Evolutionary conservation across 106 monocot genomes (phyloP), one percentile per base, ranked within the genome.

Genomic region (Phalaenopsis aphrodite): DNA sequence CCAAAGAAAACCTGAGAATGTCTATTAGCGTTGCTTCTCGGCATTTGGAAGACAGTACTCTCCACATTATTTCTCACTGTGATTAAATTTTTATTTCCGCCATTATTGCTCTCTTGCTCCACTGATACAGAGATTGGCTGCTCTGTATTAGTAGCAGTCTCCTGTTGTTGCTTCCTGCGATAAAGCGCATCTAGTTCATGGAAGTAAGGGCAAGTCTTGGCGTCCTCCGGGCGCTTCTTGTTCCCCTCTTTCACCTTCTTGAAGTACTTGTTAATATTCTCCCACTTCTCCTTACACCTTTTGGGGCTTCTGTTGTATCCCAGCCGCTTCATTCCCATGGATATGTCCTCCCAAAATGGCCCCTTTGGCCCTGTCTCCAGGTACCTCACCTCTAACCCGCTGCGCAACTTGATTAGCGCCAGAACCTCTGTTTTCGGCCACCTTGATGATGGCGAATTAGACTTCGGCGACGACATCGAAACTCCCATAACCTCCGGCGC

Each of bases 201-300:
- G 87, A 90, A 93, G 82, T 93, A 93, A n/a, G 93, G 93, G 81
- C 90, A 93, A 57, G 93, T 93, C 85, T 93, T 93, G 77, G 88
- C 82, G 67, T 93, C 93, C 82, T 90, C 90, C 5, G 90, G 88
- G 19, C 93, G 79, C 84, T 85, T 93, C 90, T 90, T 93, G 84
- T 87, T 93, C 76, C 90, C 88, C 87, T 93, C 93, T 84, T 93
- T 93, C 84, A 90, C 90, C 79, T 93, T 93, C 88, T 93, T 93
- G 88, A 86, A 93, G 80, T 93, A 93, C 84, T 93, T 93, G 85
- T 93, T 93, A 84, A 93, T 93, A 85, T 93, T 93, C 85, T 93
- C 93, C 93, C 93, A 93, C 82, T 93, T 93, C 87, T 93, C 93
- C 85, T 93, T 93, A 83, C 93, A 93, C 84, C 93, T 73, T 81